Base-by-base conservation (phyloP, 1,284 basidiomycete genomes). In the Uromyces viciae-fabae region DNA sequence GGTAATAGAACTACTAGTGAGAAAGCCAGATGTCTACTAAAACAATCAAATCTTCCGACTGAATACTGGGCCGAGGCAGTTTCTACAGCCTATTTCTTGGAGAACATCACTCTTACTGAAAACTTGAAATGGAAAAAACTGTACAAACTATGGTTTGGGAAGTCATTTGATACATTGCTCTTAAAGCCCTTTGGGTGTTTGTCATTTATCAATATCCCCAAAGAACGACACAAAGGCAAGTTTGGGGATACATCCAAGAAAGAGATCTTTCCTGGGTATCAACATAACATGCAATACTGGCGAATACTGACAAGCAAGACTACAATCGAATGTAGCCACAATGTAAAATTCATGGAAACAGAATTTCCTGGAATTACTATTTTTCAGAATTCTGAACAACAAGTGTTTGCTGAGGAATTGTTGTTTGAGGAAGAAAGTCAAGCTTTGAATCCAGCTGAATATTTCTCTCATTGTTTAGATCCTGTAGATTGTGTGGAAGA, bases 41-140 rank as follows among this genome's bases (percentile, higher is more conserved):
- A 83, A 9, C 81, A 83, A 22, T 46, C 85, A 0, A 78, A 82
- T 7, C 82, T 87, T 0, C 86, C 85, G 8, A 77, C 75, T 56
- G 82, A 62, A 38, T 84, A 86, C 7, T 87, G 86, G 87, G 85
- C 83, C 0, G 84, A 87, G 73, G 86, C 85, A 0, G 81, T 84
- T 22, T 49, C 75, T 0, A 85, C 86, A 73, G 83, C 82, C 19
- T 81, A 84, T 17, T 88, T 85, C 84, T 42, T 88, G 2, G 82
- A 83, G 49, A 87, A 88, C 80, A 83, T 85, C 0, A 84, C 85
- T 0, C 83, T 85, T 43, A 62, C 74, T n/a, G n/a, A 22, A 19
- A 75, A 40, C 8, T 42, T 46, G 14, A 36, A 71, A 5, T 71
- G 68, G 68, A 52, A 33, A 28, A 56, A 31, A 3, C 17, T 52